Base-by-base conservation (phyloP, 2,329 filamentous ascomycete genomes). In the Chaetomiaceae sp. region DNA sequence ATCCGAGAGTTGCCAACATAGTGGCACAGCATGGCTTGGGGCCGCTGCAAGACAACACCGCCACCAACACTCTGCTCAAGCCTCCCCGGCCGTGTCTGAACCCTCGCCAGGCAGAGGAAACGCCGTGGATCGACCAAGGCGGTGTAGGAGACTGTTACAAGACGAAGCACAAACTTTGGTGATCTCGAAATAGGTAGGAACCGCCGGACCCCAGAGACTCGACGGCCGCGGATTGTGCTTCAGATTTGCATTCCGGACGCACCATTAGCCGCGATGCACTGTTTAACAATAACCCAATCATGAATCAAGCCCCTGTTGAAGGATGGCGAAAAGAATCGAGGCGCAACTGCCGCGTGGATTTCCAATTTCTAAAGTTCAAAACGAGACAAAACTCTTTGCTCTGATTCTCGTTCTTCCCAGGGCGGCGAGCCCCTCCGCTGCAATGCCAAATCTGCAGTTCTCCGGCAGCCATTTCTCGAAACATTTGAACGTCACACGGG, bases 171-270 rank as follows among this genome's bases (percentile, higher is more conserved):
- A n/a, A n/a, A n/a, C n/a, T n/a, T n/a, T n/a, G n/a, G n/a, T n/a
- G n/a, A n/a, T n/a, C n/a, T n/a, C n/a, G n/a, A n/a, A n/a, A n/a
- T n/a, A n/a, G n/a, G n/a, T n/a, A n/a, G n/a, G n/a, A n/a, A n/a
- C n/a, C n/a, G n/a, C n/a, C 5, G 20, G 45, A 45, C 27, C 41
- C 34, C 34, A 51, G 34, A 33, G 46, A 46, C 46, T 38, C 25
- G 21, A n/a, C 40, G 37, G 40, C 40, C 40, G 44, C 33, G 7
- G 21, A 37, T 32, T 3, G 14, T 7, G 42, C 20, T 34, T 27
- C 23, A 29, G 20, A 21, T 11, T 14, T 3, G 20, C 23, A 23
- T 16, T 21, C n/a, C n/a, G n/a, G n/a, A n/a, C n/a, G n/a, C n/a
- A n/a, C n/a, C n/a, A n/a, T n/a, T n/a, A n/a, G 34, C 21, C 33